Base-by-base conservation (phyloP, 208 protist species). In the Wallacemonas rigidus region DNA sequence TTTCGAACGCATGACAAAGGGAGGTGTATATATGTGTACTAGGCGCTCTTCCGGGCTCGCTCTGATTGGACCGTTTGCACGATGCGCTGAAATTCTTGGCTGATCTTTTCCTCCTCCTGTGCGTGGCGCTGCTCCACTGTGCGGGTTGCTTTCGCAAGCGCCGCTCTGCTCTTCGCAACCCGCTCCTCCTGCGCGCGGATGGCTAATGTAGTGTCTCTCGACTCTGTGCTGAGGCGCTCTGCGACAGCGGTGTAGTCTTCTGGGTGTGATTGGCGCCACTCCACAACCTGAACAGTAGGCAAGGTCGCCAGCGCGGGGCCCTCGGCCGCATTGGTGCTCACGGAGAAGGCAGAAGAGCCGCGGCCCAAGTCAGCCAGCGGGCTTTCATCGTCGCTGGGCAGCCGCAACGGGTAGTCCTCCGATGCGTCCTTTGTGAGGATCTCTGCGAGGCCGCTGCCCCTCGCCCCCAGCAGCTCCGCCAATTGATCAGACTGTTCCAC, bases 201-300 rank as follows among this genome's bases (percentile, higher is more conserved):
- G 17, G 17, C 51, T 38, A 38, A 17, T 2, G 69, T 60, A 9
- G 69, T 9, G 41, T 40, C 67, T 58, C 67, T 77, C 15, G 72
- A 40, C 1, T 43, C 71, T 17, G 53, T 40, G 1, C 4, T 51
- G 12, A 84, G 62, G 36, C 72, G 69, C 17, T 73, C 67, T 11
- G 35, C 47, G 3, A 86, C 40, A 17, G 65, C 50, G 4, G 61
- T 53, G 77, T 81, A 86, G 12, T 67, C 41, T 1, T 17, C 56
- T 2, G 12, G 12, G 68, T 85, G 61, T 71, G 74, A 65, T 9
- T 51, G 71, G 64, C 83, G 77, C 87, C 87, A 92, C 6, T 85
- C 74, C 39, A 92, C 81, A 54, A 91, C 69, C 63, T 86, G 83
- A 17, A 80, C 57, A 2, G 82, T 82, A 45, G 68, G 81, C 47